Evolutionary conservation across 441 rosid genomes (phyloP), one percentile per base, ranked within the genome.

Genomic region (Dalechampia spathulata): DNA sequence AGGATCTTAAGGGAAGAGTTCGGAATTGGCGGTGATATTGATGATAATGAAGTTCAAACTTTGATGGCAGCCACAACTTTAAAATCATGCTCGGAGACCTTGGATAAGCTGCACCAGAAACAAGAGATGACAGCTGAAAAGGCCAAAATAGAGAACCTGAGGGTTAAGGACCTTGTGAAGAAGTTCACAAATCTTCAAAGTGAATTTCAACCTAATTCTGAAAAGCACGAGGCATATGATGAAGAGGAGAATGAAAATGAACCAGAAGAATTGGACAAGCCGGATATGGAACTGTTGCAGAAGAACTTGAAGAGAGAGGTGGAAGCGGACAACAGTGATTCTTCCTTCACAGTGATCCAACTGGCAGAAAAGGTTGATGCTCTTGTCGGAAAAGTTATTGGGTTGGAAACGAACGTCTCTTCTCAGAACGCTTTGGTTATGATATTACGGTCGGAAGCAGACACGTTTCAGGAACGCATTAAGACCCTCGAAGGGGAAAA

Each of bases 1-100:
- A 63, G 83, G 67, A 61, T 63, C 57, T 80, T 91, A 53, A 83
- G 81, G 58, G 95, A 87, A 56, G 88, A 91, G 75, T 86, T 87
- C 21, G 78, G 81, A 41, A 64, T 86, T 22, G 76, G 66, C 20
- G 72, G 69, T 17, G 66, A 66, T n/a, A 75, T 79, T 27, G 89
- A 85, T 61, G 95, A 82, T 52, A 65, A 81, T 3, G 95, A 88
- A 55, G 95, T 93, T 51, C 70, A 90, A 58, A 72, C 75, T 5
- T 65, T 87, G 64, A 87, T 87, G 96, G 90, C 86, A 0, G 55
- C 72, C 20, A 78, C 81, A 0, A 89, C 93, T 49, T 72, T 91
- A 36, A 81, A 71, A 44, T 85, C 96, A 20, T 82, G 93, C 65
- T 75, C 72, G 55, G 81, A 77, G 27, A 76, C 80, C 11, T 64